Evolutionary conservation across 139 green algal species (phyloP).

Genomic region (Chlorella sp.): DNA sequence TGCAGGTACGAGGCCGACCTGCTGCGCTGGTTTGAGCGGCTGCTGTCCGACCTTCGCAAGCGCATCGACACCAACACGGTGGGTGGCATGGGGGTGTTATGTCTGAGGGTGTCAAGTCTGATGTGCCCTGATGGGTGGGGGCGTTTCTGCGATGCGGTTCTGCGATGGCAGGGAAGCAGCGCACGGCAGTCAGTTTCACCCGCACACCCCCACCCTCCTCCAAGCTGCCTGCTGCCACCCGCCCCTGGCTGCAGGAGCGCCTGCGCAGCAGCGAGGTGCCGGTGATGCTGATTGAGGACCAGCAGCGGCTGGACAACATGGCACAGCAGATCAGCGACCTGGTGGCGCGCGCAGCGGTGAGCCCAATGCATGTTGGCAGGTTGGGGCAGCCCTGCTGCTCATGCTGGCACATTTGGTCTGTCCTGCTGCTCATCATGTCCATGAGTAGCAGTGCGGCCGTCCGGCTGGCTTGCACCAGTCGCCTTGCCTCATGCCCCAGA

Average conservation of each 20-base stretch:
- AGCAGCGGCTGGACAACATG: constrained; percentile 48
- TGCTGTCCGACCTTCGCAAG: constrained; percentile 54
- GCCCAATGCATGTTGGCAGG: background rate
- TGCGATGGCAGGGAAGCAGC: too few species aligned
- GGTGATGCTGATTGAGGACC: constrained; percentile 38
- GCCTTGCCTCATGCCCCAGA: too few species aligned
- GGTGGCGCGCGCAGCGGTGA: constrained; percentile 40
- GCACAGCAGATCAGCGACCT: constrained; percentile 49
- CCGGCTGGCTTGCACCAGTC: too few species aligned
- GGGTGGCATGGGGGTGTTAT: background rate
- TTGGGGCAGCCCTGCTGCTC: too few species aligned
- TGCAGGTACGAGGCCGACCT: constrained; percentile 57
- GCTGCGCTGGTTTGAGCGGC: constrained; percentile 49
- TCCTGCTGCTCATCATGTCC: too few species aligned
- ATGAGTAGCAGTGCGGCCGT: too few species aligned
- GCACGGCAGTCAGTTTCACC: too few species aligned
- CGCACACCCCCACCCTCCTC: background rate
- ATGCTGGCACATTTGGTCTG: too few species aligned
- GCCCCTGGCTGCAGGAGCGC: background rate
- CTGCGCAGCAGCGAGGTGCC: constrained; percentile 4
- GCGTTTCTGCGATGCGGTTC: too few species aligned
- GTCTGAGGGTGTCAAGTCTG: too few species aligned
- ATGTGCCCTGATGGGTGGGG: too few species aligned
- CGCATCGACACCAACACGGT: constrained; percentile 53
- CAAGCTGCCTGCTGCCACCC: background rate